Evolutionary conservation across 495 filamentous ascomycete genomes (phyloP), one percentile per base, ranked within the genome.

Genomic region (Ascobolus immersus): DNA sequence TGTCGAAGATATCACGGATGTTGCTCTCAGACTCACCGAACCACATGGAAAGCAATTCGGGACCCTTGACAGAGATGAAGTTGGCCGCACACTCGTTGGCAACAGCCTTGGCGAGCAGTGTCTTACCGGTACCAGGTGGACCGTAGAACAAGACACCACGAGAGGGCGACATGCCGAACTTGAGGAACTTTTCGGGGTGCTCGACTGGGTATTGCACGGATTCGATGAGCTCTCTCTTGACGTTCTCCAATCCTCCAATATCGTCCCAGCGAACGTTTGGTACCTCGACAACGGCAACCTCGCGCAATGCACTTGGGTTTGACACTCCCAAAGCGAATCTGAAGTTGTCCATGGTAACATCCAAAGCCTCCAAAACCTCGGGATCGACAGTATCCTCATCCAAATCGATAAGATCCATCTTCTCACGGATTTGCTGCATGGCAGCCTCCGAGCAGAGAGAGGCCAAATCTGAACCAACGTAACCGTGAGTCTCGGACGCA

Each of bases 1-100:
- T 96, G 70, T 96, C 86, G 60, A 96, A 96, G 48, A 96, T 96
- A 45, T 96, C 86, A 50, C 86, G 78, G 41, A 96, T 94, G 60
- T 96, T 96, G 72, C 79, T 91, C 57, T 96, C 86, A 12, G 89
- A 94, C 59, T 96, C 86, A 74, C 86, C 86, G 54, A 96, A 96
- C 86, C 86, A 96, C 86, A 96, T 96, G 50, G 79, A 91, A 38
- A 96, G 67, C 46, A 96, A 59, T 59, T 96, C 86, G 40, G 86
- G 86, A 37, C 86, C 86, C 68, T 96, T 96, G 52, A 96, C 70
- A 35, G 86, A 93, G 52, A 96, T 94, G 61, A 96, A 96, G 61
- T 96, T 96, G 58, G 86, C 86, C 31, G 89, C 73, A 47, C 89
- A 94, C 63, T 96, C 86, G 57, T 96, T 96, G 52, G 86, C 86